Evolutionary conservation across 176 grass and related monocot species (phyloP).

Genomic region (Triticum aestivum): IWGSC_CS_RefSeq_v2.1 NC_057802.1:278190614-278191113

Average conservation of each 20-base stretch:
- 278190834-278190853: not conserved
- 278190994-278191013: not conserved
- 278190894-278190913: not conserved
- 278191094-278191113: not conserved
- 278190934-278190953: not conserved
- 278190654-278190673: slow-evolving; percentile 14
- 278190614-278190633: slow-evolving; percentile 26
- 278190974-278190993: slow-evolving; percentile 18
- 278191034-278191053: not conserved
- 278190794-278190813: slow-evolving; percentile 26
- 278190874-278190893: not conserved
- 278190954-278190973: not conserved
- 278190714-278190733: not conserved
- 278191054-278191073: not conserved
- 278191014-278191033: not conserved
- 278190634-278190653: slow-evolving; percentile 25
- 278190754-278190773: slow-evolving; percentile 2
- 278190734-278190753: slow-evolving; percentile 27
- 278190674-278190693: slow-evolving; percentile 21
- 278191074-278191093: not conserved
- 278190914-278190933: not conserved
- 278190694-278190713: slow-evolving; percentile 1
- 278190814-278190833: not conserved
- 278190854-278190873: not conserved
- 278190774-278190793: not conserved